These are phyloP conservation scores for Aspergillus piperis DNA, from an alignment of 2,329 filamentous ascomycete species.

Conservation along the genomic window DNA sequence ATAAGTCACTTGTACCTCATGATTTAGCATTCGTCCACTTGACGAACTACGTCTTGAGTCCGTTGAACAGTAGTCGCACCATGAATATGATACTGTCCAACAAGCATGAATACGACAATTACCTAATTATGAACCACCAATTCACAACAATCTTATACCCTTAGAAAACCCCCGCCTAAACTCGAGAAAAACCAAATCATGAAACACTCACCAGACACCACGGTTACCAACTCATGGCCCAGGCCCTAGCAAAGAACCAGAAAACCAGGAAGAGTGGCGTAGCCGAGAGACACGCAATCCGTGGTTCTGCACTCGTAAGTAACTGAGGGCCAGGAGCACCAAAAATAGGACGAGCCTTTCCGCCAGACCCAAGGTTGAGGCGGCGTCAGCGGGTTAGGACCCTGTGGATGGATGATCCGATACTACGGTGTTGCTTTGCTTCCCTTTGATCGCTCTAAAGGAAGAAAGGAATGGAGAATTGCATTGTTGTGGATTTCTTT, in stretches of 20 bases:
- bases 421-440: not conserved
- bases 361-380: conserved; percentile 8
- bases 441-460: not conserved
- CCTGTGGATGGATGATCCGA: not conserved
- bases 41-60: too few species aligned
- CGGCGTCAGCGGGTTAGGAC: not conserved
- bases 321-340: not conserved
- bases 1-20: too few species aligned
- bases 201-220: not conserved
- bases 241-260: not conserved
- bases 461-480: not conserved
- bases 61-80: too few species aligned
- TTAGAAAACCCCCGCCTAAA: too few species aligned
- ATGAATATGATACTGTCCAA: too few species aligned
- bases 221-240: not conserved
- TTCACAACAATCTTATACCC: too few species aligned
- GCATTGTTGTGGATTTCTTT: not conserved
- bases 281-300: conserved; percentile 2
- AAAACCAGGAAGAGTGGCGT: not conserved
- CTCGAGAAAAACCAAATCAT: not conserved
- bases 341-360: conserved; percentile 16
- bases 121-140: too few species aligned
- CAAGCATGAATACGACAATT: too few species aligned
- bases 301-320: conserved; percentile 9
- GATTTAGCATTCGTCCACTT: too few species aligned